These are phyloP conservation scores for Graphium sp. DNA, from an alignment of 2,329 filamentous ascomycete species.

Conservation along the genomic window DNA sequence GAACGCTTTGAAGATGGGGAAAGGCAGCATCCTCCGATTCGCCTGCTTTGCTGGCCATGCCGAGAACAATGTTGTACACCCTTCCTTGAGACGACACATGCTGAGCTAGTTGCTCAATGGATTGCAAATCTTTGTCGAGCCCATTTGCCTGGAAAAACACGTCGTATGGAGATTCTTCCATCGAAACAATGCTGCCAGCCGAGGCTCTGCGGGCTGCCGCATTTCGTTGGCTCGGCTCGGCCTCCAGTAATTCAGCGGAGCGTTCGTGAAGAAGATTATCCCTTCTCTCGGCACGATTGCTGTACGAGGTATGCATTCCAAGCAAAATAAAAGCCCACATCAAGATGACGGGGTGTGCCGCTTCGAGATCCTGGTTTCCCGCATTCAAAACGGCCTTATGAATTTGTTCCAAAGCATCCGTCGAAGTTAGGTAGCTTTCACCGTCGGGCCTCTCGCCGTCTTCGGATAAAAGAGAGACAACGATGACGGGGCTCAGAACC, in stretches of 20 bases:
- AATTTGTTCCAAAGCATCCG: constrained; percentile 52
- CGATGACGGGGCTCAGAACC: constrained; percentile 48
- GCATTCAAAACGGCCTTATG: constrained; percentile 53
- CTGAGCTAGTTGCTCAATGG: constrained; percentile 31
- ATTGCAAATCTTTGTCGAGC: constrained; percentile 31
- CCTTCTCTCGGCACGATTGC: constrained; percentile 41
- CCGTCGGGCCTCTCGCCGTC: constrained; percentile 23
- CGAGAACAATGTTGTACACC: constrained; percentile 35
- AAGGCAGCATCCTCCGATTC: constrained; percentile 27
- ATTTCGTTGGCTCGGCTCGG: constrained; percentile 20
- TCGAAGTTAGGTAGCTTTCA: constrained; percentile 48
- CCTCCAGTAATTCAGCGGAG: constrained; percentile 38
- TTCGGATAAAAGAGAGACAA: constrained; percentile 39
- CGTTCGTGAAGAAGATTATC: constrained; percentile 41
- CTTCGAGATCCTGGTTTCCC: constrained; percentile 34
- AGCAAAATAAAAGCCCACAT: constrained; percentile 68
- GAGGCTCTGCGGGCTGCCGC: constrained; percentile 35
- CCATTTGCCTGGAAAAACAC: constrained; percentile 33
- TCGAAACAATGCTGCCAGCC: constrained; percentile 43
- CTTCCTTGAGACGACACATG: constrained; percentile 29
- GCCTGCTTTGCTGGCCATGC: constrained; percentile 30
- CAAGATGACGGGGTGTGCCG: constrained; percentile 58
- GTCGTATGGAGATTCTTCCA: constrained; percentile 42
- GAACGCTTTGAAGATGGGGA: constrained; percentile 38
- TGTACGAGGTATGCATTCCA: constrained; percentile 47